Evolutionary conservation across 495 filamentous ascomycete genomes (phyloP).

Genomic region (Daldinia bambusicola): DNA sequence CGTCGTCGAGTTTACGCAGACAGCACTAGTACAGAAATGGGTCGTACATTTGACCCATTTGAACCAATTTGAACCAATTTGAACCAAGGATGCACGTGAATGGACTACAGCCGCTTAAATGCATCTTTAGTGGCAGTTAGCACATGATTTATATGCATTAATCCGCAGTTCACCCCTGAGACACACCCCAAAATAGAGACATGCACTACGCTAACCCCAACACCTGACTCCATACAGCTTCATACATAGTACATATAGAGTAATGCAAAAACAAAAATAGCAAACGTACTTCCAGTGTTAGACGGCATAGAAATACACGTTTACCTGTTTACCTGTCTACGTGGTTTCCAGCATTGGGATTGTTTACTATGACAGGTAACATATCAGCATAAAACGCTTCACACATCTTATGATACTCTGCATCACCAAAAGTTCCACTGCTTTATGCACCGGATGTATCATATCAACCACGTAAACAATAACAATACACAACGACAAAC

Average conservation of each 20-base stretch:
- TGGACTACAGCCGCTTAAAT: neutral
- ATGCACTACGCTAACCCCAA: neutral
- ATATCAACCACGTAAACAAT: neutral
- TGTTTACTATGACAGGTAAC: neutral
- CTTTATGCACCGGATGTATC: neutral
- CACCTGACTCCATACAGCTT: neutral
- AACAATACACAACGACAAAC: neutral
- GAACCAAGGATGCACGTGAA: slow-evolving; percentile 9
- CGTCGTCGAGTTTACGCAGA: too few species aligned
- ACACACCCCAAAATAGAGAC: slow-evolving; percentile 4
- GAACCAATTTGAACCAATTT: too few species aligned
- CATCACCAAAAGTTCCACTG: neutral
- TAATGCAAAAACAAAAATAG: neutral
- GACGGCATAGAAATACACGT: too few species aligned
- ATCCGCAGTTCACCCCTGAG: neutral
- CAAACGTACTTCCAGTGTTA: neutral
- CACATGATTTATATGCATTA: neutral
- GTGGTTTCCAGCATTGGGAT: neutral
- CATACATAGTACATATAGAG: neutral
- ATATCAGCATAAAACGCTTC: too few species aligned
- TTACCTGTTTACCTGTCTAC: too few species aligned
- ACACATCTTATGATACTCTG: neutral
- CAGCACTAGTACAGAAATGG: too few species aligned
- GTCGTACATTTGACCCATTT: neutral
- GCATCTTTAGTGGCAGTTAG: neutral